Evolutionary conservation across 305 asterid genomes (phyloP).

Genomic region (Caryopteris hybrid): DNA sequence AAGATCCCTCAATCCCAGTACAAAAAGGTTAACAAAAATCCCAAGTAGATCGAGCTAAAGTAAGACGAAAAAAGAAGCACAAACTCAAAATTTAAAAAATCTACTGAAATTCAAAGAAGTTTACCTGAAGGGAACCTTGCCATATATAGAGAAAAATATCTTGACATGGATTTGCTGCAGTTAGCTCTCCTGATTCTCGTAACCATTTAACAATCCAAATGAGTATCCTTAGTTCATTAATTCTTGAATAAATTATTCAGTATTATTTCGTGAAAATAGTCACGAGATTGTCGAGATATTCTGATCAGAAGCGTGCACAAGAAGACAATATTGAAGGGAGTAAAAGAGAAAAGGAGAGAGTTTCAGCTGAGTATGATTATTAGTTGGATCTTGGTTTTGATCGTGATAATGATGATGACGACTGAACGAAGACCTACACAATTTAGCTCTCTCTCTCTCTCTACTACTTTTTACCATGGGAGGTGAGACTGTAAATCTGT

Average conservation of each 20-base stretch:
- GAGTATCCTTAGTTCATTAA: background rate
- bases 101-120: slow-evolving; percentile 21
- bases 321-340: slow-evolving; percentile 12
- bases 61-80: background rate
- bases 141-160: slow-evolving; percentile 23
- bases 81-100: slow-evolving; percentile 2
- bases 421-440: slow-evolving; percentile 18
- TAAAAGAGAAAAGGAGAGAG: slow-evolving; percentile 9
- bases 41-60: background rate
- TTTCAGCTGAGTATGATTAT: slow-evolving; percentile 3
- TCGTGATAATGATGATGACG: slow-evolving; percentile 16
- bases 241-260: slow-evolving; percentile 1
- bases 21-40: background rate
- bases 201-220: slow-evolving; percentile 21
- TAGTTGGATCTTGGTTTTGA: slow-evolving; percentile 26
- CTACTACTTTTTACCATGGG: background rate
- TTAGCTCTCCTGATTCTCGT: slow-evolving; percentile 18
- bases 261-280: background rate
- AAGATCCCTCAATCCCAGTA: slow-evolving; percentile 14
- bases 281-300: slow-evolving; percentile 21
- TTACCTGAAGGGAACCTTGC: slow-evolving; percentile 42
- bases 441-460: background rate
- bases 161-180: slow-evolving; percentile 39
- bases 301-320: slow-evolving; percentile 17
- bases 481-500: background rate